phyloP scores from a whole-genome alignment of 257 asterid genomes.

The Solanum virginianum region DNA sequence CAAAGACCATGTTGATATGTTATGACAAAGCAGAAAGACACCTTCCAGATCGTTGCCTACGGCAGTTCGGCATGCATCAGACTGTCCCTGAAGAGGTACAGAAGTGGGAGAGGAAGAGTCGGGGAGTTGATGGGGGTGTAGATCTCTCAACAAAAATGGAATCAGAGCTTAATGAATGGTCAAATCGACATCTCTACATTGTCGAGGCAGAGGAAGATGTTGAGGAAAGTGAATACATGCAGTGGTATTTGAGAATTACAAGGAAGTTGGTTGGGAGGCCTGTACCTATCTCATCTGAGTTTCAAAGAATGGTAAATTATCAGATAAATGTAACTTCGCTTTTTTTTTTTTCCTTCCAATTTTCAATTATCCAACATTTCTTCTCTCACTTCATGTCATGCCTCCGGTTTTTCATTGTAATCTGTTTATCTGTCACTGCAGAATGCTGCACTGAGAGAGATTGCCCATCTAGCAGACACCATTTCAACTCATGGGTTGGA shows the following conservation, averaged over 20 bases:
- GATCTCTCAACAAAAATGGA: conserved; percentile 81
- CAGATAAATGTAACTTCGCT: neutral
- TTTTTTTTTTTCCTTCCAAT: neutral
- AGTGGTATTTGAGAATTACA: conserved; percentile 65
- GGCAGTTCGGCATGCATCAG: conserved; percentile 89
- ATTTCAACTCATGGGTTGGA: conserved; percentile 85
- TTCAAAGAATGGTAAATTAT: conserved; percentile 68
- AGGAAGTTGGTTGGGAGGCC: conserved; percentile 86
- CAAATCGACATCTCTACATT: conserved; percentile 55
- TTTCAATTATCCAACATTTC: neutral
- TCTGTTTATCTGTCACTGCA: conserved; percentile 4
- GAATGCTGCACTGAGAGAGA: conserved; percentile 75
- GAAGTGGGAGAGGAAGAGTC: conserved; percentile 91
- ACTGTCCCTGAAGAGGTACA: conserved; percentile 69
- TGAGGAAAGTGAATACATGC: conserved; percentile 78
- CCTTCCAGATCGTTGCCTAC: conserved; percentile 90
- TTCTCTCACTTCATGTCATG: neutral
- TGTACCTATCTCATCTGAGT: conserved; percentile 80
- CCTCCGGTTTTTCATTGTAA: conserved; percentile 11
- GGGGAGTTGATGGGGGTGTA: conserved; percentile 95
- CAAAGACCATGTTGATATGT: conserved; percentile 92
- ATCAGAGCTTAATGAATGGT: conserved; percentile 79
- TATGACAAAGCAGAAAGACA: conserved; percentile 96
- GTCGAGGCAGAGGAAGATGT: conserved; percentile 79
- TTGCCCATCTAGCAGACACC: conserved; percentile 60